Percentiles rank a stretch among this genome's conserved stretches.
These are phyloP conservation scores for Cryptosporidium meleagridis DNA, from an alignment of 169 alveolate genomes.

Conservation along the genomic window DNA sequence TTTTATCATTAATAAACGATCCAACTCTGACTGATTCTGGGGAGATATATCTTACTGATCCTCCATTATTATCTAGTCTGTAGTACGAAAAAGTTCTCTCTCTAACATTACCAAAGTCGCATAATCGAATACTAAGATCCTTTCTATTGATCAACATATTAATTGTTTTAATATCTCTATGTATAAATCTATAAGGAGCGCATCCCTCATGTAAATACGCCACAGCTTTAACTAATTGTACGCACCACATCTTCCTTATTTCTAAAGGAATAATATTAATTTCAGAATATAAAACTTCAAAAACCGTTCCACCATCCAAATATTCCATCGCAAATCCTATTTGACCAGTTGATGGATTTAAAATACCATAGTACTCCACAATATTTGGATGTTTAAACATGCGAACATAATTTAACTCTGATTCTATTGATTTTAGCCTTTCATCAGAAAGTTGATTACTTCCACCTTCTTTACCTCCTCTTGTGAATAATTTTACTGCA, in stretches of 20 bases:
- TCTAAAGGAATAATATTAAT: constrained; percentile 75
- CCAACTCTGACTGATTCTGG: constrained; percentile 85
- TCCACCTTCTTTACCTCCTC: constrained; percentile 21
- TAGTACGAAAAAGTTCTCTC: constrained; percentile 78
- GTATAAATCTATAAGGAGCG: constrained; percentile 79
- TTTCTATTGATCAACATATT: constrained; percentile 80
- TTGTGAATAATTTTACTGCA: constrained; percentile 53
- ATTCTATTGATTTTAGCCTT: constrained; percentile 51
- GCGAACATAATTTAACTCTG: constrained; percentile 59
- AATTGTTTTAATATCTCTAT: constrained; percentile 86
- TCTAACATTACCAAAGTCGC: constrained; percentile 86
- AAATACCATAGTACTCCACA: constrained; percentile 56
- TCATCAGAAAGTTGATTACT: constrained; percentile 38
- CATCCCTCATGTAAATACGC: constrained; percentile 79
- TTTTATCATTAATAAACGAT: constrained; percentile 80
- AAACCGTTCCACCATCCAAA: constrained; percentile 81
- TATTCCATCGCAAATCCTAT: constrained; percentile 84
- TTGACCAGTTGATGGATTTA: constrained; percentile 60
- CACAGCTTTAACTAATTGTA: constrained; percentile 79
- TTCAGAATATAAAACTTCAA: constrained; percentile 80
- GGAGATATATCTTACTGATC: constrained; percentile 86
- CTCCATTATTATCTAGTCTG: constrained; percentile 85
- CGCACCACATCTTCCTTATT: constrained; percentile 77
- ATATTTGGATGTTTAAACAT: constrained; percentile 61
- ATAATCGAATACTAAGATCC: constrained; percentile 80